phyloP scores from a whole-genome alignment of 352 stramenopile genomes.

The Globisporangium megalacanthum region DNA sequence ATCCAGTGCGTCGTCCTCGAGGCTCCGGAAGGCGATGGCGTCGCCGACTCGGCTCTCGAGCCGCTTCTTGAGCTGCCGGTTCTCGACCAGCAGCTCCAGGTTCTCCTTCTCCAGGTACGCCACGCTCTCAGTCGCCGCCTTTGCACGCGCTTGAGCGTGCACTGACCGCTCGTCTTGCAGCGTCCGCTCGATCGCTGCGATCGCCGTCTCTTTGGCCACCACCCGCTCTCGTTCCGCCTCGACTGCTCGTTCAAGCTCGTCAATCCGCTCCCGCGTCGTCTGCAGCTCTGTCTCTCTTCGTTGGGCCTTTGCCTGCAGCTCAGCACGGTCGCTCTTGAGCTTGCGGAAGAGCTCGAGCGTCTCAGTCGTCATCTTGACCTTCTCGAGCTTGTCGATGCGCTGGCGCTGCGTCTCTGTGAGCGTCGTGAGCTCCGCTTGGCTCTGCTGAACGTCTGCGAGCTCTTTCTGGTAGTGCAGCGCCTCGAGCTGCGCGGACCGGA shows the following conservation, averaged over 20 bases:
- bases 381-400: conserved; percentile 74
- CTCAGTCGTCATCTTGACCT: conserved; percentile 80
- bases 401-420: conserved; percentile 47
- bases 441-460: conserved; percentile 29
- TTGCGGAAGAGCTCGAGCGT: conserved; percentile 65
- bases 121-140: conserved; percentile 33
- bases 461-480: conserved; percentile 45
- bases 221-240: conserved; percentile 7
- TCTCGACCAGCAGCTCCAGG: conserved; percentile 55
- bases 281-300: conserved; percentile 40
- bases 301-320: conserved; percentile 41
- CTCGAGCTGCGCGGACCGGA: conserved; percentile 55
- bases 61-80: conserved; percentile 45
- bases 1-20: conserved; percentile 15
- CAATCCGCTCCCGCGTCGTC: conserved; percentile 29
- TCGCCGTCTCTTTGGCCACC: conserved; percentile 35
- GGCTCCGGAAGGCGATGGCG: not conserved
- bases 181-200: conserved; percentile 36
- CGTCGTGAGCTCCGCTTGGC: conserved; percentile 39
- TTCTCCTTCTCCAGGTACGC: conserved; percentile 69
- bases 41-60: conserved; percentile 18
- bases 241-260: conserved; percentile 24
- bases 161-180: conserved; percentile 40
- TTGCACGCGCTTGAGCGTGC: conserved; percentile 25
- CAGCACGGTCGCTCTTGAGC: conserved; percentile 50